phyloP scores from a whole-genome alignment of 2,329 filamentous ascomycete species.

The Penicillium sp. region DNA sequence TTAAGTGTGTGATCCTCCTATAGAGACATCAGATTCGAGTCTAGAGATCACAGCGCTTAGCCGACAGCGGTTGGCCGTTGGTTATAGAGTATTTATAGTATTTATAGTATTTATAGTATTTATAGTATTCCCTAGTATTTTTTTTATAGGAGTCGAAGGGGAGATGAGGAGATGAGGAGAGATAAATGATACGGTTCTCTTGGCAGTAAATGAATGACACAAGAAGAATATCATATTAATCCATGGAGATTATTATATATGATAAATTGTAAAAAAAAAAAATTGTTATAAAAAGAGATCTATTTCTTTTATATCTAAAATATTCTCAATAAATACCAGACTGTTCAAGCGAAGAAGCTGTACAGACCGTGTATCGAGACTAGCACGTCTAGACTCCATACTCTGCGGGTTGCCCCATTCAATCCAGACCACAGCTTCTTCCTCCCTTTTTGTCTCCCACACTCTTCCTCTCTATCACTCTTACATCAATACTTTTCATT shows the following conservation, averaged over 20 bases:
- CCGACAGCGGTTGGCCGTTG: background rate
- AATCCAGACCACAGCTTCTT: constrained; percentile 29
- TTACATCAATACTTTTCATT: constrained; percentile 4
- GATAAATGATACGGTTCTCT: background rate
- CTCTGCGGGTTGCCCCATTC: constrained; percentile 25
- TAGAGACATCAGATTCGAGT: background rate
- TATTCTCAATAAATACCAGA: background rate
- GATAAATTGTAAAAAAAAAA: too few relatives aligned
- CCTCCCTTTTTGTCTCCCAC: constrained; percentile 30
- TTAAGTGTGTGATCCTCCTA: background rate
- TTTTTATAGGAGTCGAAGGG: background rate
- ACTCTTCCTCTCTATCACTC: constrained; percentile 11
- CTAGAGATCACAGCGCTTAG: background rate
- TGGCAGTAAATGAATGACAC: background rate
- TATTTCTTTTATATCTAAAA: background rate
- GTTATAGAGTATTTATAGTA: background rate
- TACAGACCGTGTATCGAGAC: constrained; percentile 11
- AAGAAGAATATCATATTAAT: background rate
- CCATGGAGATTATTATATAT: background rate
- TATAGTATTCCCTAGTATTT: background rate
- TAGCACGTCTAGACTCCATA: constrained; percentile 22
- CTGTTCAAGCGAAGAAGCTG: background rate
- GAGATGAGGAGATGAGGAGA: background rate
- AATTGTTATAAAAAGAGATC: background rate
- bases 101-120: background rate